These are phyloP conservation scores for Aspergillus hiratsukae DNA, from an alignment of 2,329 filamentous ascomycete species.

Conservation along the genomic window DNA sequence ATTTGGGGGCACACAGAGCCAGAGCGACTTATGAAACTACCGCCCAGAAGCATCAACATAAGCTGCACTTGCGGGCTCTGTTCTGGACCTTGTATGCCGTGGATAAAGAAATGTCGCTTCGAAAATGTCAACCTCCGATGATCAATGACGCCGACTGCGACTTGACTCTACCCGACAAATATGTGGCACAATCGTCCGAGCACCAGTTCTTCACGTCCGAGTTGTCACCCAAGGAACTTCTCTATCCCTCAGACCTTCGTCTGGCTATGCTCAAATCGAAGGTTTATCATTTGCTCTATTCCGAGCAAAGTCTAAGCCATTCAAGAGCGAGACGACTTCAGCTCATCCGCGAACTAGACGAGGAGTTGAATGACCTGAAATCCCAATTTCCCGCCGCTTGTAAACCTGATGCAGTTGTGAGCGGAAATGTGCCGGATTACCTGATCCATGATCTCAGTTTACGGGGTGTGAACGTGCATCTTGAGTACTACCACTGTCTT, in stretches of 20 bases:
- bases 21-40: background rate
- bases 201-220: conserved; percentile 16
- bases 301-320: conserved; percentile 5
- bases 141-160: conserved; percentile 22
- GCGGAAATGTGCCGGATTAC: conserved; percentile 12
- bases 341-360: conserved; percentile 22
- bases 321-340: conserved; percentile 18
- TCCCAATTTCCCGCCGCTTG: conserved; percentile 14
- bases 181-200: conserved; percentile 14
- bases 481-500: conserved; percentile 24
- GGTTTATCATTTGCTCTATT: conserved; percentile 20
- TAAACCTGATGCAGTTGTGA: conserved; percentile 16
- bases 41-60: background rate
- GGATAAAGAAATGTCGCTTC: conserved; percentile 22
- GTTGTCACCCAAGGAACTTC: conserved; percentile 13
- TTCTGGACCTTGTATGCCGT: conserved; percentile 24
- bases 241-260: conserved; percentile 22
- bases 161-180: conserved; percentile 17
- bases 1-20: conserved; percentile 14
- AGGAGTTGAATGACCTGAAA: conserved; percentile 19
- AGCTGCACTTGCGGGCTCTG: conserved; percentile 19
- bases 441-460: conserved; percentile 23
- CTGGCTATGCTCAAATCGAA: conserved; percentile 20
- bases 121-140: conserved; percentile 16
- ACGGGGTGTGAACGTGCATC: conserved; percentile 19